Conservation (phyloP, 768 basidiomycete genomes). For the Tulasnella sp. region DNA sequence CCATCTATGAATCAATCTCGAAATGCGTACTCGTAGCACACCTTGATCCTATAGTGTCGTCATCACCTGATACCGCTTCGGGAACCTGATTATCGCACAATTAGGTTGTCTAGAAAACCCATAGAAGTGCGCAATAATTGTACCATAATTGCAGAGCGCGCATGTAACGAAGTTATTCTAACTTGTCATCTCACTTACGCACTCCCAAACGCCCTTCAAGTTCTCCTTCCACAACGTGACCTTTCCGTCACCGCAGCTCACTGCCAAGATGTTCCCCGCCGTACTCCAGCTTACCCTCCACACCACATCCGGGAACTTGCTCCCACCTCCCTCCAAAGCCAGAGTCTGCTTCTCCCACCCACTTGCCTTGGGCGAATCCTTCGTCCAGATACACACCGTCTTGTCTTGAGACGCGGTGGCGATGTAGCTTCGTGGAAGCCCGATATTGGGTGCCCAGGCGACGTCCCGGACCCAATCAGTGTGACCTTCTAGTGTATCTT, state of each 20-base stretch:
- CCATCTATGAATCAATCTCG: no score
- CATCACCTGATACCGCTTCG: no score
- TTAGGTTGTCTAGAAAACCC: no score
- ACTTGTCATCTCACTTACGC: constrained; percentile 89
- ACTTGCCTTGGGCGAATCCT: constrained; percentile 55
- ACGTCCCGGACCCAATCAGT: constrained; percentile 98
- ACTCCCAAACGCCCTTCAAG: constrained; percentile 89
- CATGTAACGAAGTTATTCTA: constrained; percentile 27
- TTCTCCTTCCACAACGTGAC: constrained; percentile 99
- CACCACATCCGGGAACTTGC: constrained; percentile 92
- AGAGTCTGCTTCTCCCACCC: constrained; percentile 74
- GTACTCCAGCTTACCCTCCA: constrained; percentile 99
- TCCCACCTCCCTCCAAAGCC: constrained; percentile 44
- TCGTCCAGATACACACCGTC: constrained; percentile 86
- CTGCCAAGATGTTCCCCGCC: constrained; percentile 89
- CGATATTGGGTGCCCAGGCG: constrained; percentile 98
- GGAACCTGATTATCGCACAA: no score
- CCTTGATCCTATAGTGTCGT: no score
- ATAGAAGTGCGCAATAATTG: no score
- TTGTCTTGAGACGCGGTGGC: constrained; percentile 94
- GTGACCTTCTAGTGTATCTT: constrained; percentile 84
- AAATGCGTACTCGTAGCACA: no score
- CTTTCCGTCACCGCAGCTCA: constrained; percentile 95
- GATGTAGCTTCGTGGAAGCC: constrained; percentile 86
- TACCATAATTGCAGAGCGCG: no score